Evolutionary conservation across 2,329 filamentous ascomycete genomes (phyloP).

Genomic region (Clonostachys solani): DNA sequence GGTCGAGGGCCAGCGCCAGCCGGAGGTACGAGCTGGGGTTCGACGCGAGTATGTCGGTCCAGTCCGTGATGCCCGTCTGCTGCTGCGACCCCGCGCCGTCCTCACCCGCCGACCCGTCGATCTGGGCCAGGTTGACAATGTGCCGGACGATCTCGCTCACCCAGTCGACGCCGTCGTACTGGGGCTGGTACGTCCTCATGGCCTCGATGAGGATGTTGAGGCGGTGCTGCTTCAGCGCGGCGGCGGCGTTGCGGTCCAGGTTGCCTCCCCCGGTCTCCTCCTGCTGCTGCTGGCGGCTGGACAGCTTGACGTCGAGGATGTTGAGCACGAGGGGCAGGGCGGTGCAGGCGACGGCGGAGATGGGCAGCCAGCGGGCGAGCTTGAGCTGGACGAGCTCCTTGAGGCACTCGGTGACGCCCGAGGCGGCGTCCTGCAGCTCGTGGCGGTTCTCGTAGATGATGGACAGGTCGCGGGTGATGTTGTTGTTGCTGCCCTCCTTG

Average conservation of each 20-base stretch:
- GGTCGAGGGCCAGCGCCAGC: constrained; percentile 36
- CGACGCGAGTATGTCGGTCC: constrained; percentile 34
- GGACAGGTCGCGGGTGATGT: constrained; percentile 20
- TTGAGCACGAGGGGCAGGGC: constrained; percentile 24
- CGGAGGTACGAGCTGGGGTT: constrained; percentile 34
- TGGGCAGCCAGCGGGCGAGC: constrained; percentile 38
- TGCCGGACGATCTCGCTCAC: constrained; percentile 36
- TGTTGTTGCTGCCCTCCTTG: constrained; percentile 11
- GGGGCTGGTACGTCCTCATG: constrained; percentile 38
- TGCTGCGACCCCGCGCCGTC: constrained; percentile 6
- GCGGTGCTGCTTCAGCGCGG: constrained; percentile 34
- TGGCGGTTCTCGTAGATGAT: constrained; percentile 32
- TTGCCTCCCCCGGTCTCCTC: constrained; percentile 10
- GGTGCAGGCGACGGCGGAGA: constrained; percentile 33
- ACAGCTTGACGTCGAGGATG: constrained; percentile 27
- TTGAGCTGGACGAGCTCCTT: constrained; percentile 40
- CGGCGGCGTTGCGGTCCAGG: constrained; percentile 23
- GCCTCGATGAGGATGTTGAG: constrained; percentile 38
- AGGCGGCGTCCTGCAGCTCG: constrained; percentile 38
- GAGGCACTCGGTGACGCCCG: constrained; percentile 36
- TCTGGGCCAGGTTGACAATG: constrained; percentile 33
- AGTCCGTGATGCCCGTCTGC: constrained; percentile 23
- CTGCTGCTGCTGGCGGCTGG: constrained; percentile 6
- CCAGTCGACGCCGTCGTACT: constrained; percentile 40
- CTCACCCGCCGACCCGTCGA: constrained; percentile 14